A percentile compares a stretch with the other conserved stretches of the same genome.
phyloP scores from a whole-genome alignment of 306 rosid species.

The Lotus japonicus region DNA sequence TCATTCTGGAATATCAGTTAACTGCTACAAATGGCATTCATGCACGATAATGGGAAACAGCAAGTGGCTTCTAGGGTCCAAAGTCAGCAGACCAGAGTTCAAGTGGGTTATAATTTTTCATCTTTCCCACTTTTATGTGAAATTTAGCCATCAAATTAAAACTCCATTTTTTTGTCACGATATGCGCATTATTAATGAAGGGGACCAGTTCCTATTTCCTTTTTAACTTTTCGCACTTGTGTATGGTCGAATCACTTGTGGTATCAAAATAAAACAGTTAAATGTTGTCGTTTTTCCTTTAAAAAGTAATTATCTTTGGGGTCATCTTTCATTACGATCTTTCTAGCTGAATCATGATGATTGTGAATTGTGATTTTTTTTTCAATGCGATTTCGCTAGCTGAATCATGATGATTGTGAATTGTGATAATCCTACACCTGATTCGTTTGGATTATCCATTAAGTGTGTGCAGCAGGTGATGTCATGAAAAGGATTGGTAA shows the following conservation, averaged over 20 bases:
- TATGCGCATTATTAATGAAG: not conserved
- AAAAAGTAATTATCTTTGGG: not conserved
- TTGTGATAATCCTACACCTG: not conserved
- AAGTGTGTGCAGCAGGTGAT: not conserved
- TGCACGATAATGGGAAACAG: not conserved
- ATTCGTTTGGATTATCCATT: not conserved
- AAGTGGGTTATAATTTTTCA: not conserved
- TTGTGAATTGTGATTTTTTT: no score
- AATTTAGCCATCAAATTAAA: not conserved
- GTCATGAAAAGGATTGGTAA: not conserved
- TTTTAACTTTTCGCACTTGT: no score
- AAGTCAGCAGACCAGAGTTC: not conserved
- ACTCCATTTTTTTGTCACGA: not conserved
- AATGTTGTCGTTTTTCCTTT: not conserved
- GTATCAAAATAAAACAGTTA: not conserved
- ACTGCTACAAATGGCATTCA: constrained; percentile 23
- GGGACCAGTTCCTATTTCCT: not conserved
- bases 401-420: not conserved
- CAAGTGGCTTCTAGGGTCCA: not conserved
- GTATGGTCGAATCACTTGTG: no score
- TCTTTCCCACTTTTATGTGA: not conserved
- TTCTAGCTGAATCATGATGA: not conserved
- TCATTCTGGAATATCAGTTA: not conserved
- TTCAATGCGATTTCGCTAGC: not conserved
- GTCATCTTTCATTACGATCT: not conserved